Conservation (phyloP, 2,329 filamentous ascomycete genomes). For the Pestalotiopsis sp. region DNA sequence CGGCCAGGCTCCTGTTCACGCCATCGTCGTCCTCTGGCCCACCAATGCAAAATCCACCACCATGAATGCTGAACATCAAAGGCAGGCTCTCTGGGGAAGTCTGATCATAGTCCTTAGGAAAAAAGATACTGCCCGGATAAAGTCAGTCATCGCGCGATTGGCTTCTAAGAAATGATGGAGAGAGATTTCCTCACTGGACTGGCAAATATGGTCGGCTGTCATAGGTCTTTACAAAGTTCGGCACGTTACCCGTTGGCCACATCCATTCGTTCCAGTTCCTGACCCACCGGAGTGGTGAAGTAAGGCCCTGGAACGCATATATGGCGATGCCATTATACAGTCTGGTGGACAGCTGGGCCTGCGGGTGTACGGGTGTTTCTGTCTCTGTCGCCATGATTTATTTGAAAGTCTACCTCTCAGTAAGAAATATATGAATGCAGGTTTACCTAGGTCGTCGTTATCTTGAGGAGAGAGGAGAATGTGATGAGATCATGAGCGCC, state of each 20-base stretch:
- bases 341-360: not conserved
- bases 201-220: conserved; percentile 34
- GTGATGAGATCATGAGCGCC: not conserved
- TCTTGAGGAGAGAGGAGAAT: not conserved
- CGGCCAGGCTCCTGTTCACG: conserved; percentile 41
- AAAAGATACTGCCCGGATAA: conserved; percentile 32
- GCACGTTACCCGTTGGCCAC: conserved; percentile 18
- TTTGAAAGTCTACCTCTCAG: too few relatives aligned
- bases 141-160: not conserved
- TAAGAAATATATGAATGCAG: not conserved
- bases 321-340: conserved; percentile 8
- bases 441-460: not conserved
- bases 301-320: not conserved
- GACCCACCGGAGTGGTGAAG: not conserved
- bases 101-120: conserved; percentile 33
- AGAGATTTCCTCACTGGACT: conserved; percentile 29
- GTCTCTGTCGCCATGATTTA: not conserved
- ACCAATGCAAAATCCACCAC: conserved; percentile 45
- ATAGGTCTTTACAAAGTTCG: conserved; percentile 38
- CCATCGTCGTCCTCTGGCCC: conserved; percentile 40
- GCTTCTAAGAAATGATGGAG: not conserved
- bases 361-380: not conserved
- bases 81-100: conserved; percentile 32
- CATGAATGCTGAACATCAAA: conserved; percentile 46
- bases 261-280: conserved; percentile 6